phyloP scores from a whole-genome alignment of 139 green algal genomes.

The Pleodorina starrii region DNA sequence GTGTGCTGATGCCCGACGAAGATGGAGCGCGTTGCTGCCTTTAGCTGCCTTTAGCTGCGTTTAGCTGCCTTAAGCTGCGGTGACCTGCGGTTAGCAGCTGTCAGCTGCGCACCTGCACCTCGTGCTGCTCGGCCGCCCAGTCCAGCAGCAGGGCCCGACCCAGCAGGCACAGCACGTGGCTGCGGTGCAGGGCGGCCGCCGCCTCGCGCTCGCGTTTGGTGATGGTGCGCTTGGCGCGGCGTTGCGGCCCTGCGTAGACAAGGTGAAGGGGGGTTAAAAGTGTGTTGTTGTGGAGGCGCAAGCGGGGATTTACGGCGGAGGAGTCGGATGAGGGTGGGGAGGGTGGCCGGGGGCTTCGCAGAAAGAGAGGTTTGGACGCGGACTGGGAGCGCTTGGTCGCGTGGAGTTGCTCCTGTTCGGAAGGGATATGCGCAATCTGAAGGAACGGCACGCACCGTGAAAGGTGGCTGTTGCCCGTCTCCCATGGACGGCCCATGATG shows the following conservation, averaged over 20 bases:
- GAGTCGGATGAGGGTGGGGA: background rate
- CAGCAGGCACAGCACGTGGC: constrained; percentile 40
- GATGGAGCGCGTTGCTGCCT: no score
- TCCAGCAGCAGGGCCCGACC: constrained; percentile 59
- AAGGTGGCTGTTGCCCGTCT: background rate
- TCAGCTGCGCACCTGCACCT: constrained; percentile 83
- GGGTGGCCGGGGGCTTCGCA: no score
- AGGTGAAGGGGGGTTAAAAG: no score
- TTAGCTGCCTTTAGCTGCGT: no score
- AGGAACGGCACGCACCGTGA: background rate
- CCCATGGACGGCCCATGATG: no score
- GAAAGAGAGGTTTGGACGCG: background rate
- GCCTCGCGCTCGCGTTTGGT: constrained; percentile 33
- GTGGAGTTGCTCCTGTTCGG: background rate
- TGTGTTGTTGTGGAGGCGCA: no score
- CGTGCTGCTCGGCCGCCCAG: constrained; percentile 59
- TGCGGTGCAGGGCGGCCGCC: constrained; percentile 33
- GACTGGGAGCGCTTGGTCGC: background rate
- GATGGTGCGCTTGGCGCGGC: background rate
- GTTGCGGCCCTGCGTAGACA: background rate
- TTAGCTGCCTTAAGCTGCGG: no score
- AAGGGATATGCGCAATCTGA: background rate
- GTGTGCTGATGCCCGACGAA: no score
- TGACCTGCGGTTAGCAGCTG: no score
- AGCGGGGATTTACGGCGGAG: background rate